Evolutionary conservation across 2,329 filamentous ascomycete species (phyloP).

Genomic region (Colletotrichum sansevieriae): DNA sequence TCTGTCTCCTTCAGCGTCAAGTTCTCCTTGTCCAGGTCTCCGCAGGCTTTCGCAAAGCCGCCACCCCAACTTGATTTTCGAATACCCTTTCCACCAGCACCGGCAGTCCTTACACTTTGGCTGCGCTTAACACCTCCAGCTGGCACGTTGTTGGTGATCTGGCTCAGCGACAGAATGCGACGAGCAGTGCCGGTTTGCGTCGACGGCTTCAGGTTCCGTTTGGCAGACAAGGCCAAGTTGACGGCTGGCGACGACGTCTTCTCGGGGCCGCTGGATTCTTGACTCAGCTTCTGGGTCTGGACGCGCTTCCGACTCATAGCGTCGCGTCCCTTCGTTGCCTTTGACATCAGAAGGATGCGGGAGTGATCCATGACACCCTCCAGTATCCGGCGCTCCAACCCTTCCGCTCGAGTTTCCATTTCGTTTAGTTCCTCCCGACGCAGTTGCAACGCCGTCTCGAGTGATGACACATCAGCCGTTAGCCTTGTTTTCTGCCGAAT

Average conservation of each 20-base stretch:
- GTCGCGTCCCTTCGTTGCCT: conserved; percentile 67
- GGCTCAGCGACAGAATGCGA: conserved; percentile 89
- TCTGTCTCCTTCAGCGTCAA: conserved; percentile 72
- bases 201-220: conserved; percentile 61
- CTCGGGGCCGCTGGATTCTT: conserved; percentile 43
- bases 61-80: conserved; percentile 80
- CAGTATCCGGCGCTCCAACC: conserved; percentile 90
- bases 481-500: conserved; percentile 83
- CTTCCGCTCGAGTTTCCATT: conserved; percentile 91
- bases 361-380: conserved; percentile 98
- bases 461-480: conserved; percentile 86
- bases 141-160: conserved; percentile 83
- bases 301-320: conserved; percentile 71
- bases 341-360: conserved; percentile 85
- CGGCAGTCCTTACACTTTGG: conserved; percentile 79
- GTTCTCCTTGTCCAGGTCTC: conserved; percentile 73
- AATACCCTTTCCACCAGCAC: conserved; percentile 57
- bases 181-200: conserved; percentile 71
- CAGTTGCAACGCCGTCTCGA: conserved; percentile 90
- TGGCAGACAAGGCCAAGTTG: conserved; percentile 67
- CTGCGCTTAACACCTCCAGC: conserved; percentile 78
- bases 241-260: conserved; percentile 53
- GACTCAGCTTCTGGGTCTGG: conserved; percentile 58
- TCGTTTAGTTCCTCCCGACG: conserved; percentile 90
- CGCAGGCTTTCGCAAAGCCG: conserved; percentile 61